Evolutionary conservation across 371 early-diverging fungal species (phyloP), one percentile per base, ranked within the genome.

Genomic region (Fennellomyces sp.): DNA sequence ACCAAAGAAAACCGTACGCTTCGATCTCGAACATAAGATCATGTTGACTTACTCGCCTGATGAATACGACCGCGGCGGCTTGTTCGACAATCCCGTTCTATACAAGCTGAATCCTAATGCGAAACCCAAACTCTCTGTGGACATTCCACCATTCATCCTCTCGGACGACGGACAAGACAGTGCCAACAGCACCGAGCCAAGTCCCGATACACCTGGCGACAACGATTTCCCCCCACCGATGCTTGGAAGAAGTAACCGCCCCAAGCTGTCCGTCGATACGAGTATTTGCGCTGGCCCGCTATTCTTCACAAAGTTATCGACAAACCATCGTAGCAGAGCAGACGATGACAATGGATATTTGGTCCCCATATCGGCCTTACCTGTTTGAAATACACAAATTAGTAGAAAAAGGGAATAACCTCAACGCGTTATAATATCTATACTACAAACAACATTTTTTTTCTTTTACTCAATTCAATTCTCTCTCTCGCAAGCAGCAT

Each of bases 221-320:
- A 5, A 48, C 28, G 31, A 56, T 45, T 11, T 21, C 41, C 12
- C 28, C 19, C 11, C 19, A 30, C 19, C 33, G 8, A 23, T 33
- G 39, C 33, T 31, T 28, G 23, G 47, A 13, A 57, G 36, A 29
- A 47, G 19, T 27, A 33, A 31, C 33, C 56, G 53, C 25, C 57
- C 57, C 21, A 63, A 63, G 47, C 36, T 63, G 19, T 63, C 63
- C 21, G 51, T 63, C 23, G 63, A 63, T 45, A 63, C 63, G 41
- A 63, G 58, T 38, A 52, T 63, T 19, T 63, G 63, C 50, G 45
- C 57, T 27, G 63, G 63, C 25, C 63, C 63, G 42, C 55, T 63
- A n/a, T 57, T 63, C 53, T 57, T 63, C 28, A 63, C 63, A n/a
- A 63, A 49, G 21, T 36, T 63, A 17, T 63, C 63, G 5, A 63